Conservation (phyloP, 352 stramenopile genomes). For the Pythium guiyangense region DNA sequence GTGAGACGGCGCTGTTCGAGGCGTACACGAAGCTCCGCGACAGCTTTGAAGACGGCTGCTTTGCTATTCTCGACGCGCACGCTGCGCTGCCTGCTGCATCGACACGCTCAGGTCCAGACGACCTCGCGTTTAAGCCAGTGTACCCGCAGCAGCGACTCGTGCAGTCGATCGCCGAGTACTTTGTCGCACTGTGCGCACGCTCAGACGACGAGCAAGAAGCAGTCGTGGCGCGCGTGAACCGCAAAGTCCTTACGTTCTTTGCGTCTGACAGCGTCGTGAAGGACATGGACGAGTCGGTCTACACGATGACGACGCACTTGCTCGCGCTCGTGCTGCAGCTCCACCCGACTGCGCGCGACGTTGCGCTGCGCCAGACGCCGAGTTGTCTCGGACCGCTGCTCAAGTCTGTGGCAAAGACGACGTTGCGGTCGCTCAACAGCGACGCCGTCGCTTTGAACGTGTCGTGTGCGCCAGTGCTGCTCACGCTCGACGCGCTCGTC, state of each 20-base stretch:
- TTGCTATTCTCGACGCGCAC: slow-evolving; percentile 56
- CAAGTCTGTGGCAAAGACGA: slow-evolving; percentile 21
- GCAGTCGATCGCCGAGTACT: slow-evolving; percentile 60
- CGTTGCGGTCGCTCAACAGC: not conserved
- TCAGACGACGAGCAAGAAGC: slow-evolving; percentile 53
- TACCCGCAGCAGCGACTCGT: slow-evolving; percentile 50
- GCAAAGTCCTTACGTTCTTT: slow-evolving; percentile 40
- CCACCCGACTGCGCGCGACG: slow-evolving; percentile 32
- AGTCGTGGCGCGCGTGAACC: slow-evolving; percentile 49
- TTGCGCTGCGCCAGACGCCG: slow-evolving; percentile 33
- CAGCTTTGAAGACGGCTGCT: slow-evolving; percentile 61
- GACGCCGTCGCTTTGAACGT: slow-evolving; percentile 12
- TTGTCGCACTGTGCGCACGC: slow-evolving; percentile 47
- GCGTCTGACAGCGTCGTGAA: slow-evolving; percentile 11
- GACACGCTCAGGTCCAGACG: not conserved
- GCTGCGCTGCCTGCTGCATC: slow-evolving; percentile 3
- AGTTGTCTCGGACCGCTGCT: slow-evolving; percentile 51
- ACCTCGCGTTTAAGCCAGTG: not conserved
- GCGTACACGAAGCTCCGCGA: slow-evolving; percentile 49
- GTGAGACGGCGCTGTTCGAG: slow-evolving; percentile 43
- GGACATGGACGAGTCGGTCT: slow-evolving; percentile 18
- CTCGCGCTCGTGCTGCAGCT: slow-evolving; percentile 68
- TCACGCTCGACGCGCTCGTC: slow-evolving; percentile 60
- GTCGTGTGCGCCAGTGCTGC: slow-evolving; percentile 51
- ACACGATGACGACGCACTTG: slow-evolving; percentile 59